These are phyloP conservation scores for Medicago lupulina DNA, from an alignment of 306 rosid species.

Conservation along the genomic window DNA sequence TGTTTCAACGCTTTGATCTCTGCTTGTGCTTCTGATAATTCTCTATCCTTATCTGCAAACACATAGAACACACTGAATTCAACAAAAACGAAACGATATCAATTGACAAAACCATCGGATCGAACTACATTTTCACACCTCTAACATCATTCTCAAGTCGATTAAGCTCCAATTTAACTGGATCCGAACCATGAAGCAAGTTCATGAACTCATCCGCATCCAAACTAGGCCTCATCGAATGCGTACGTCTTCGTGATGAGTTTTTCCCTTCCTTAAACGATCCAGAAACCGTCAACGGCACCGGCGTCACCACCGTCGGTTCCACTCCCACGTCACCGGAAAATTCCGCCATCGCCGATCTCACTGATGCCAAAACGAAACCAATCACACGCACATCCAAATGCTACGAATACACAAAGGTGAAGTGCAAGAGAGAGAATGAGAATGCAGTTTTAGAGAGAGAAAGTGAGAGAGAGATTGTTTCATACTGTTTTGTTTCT, in stretches of 20 bases:
- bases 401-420: conserved; percentile 37
- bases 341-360: conserved; percentile 93
- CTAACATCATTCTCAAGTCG: conserved; percentile 98
- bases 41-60: conserved; percentile 92
- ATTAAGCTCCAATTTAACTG: conserved; percentile 99
- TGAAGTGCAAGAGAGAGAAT: conserved; percentile 26
- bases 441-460: conserved; percentile 47
- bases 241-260: conserved; percentile 74
- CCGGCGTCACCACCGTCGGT: conserved; percentile 41
- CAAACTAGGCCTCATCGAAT: conserved; percentile 79
- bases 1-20: conserved; percentile 93
- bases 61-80: conserved; percentile 33
- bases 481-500: conserved; percentile 54
- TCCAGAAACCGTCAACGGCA: conserved; percentile 74
- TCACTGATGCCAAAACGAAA: conserved; percentile 39
- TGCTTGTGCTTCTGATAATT: conserved; percentile 88
- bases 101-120: conserved; percentile 60
- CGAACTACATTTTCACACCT: conserved; percentile 90
- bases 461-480: conserved; percentile 49
- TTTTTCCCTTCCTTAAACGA: conserved; percentile 91
- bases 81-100: conserved; percentile 46
- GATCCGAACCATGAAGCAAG: conserved; percentile 98
- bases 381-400: conserved; percentile 60
- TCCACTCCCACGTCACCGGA: conserved; percentile 64
- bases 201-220: conserved; percentile 95